phyloP scores from a whole-genome alignment of 352 stramenopile genomes.

The Thalassiosira hispida region DNA sequence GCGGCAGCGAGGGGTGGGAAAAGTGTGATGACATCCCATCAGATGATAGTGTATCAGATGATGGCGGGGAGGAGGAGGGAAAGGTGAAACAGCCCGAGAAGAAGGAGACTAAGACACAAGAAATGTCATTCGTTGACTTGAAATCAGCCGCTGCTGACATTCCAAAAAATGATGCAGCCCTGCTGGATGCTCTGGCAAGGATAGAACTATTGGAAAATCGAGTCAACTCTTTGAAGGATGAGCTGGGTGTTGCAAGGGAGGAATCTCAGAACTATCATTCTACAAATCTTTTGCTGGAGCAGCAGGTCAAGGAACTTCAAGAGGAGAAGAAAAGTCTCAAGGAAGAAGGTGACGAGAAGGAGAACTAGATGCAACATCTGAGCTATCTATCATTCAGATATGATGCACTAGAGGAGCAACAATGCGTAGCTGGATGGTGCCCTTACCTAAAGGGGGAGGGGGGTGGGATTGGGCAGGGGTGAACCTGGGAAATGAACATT shows the following conservation, averaged over 20 bases:
- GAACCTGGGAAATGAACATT: not conserved
- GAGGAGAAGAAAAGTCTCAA: conserved; percentile 52
- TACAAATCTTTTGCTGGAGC: conserved; percentile 53
- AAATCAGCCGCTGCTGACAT: conserved; percentile 6
- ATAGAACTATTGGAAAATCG: conserved; percentile 48
- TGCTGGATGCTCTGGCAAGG: conserved; percentile 54
- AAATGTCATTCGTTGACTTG: conserved; percentile 38
- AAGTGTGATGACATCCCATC: conserved; percentile 17
- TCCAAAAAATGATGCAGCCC: not conserved
- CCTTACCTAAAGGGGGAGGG: not conserved
- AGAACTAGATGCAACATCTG: not conserved
- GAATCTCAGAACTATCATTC: conserved; percentile 51
- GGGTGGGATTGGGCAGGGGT: not conserved
- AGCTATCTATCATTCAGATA: not conserved
- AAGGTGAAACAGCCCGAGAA: not conserved
- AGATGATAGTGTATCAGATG: not conserved
- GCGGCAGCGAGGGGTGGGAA: conserved; percentile 5
- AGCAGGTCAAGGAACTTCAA: conserved; percentile 62
- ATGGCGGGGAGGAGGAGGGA: not conserved
- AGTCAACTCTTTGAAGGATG: conserved; percentile 49
- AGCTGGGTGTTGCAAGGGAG: conserved; percentile 44
- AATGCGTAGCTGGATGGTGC: not conserved
- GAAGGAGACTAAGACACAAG: not conserved
- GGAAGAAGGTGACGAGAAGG: conserved; percentile 33
- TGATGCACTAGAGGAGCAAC: not conserved